phyloP scores from a whole-genome alignment of 1,284 basidiomycete species.

The Puccinia coronata region DNA sequence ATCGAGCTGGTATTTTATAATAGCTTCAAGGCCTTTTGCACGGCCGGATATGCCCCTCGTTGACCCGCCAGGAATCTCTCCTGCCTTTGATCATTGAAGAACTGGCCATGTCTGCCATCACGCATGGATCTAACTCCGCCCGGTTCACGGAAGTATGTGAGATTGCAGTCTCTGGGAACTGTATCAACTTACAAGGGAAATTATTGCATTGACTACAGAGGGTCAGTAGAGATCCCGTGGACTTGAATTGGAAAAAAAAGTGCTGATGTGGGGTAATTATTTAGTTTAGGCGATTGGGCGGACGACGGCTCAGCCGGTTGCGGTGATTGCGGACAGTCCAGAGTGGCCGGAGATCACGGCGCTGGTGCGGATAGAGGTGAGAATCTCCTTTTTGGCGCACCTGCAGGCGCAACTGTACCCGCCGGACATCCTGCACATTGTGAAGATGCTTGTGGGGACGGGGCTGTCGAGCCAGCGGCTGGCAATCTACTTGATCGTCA shows the following conservation, averaged over 20 bases:
- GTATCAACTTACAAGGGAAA: constrained; percentile 74
- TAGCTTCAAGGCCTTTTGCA: constrained; percentile 47
- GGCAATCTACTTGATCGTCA: constrained; percentile 75
- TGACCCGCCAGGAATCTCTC: constrained; percentile 48
- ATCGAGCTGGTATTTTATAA: too few species aligned
- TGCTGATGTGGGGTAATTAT: too few species aligned
- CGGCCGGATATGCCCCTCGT: constrained; percentile 43
- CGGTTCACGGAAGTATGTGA: constrained; percentile 75
- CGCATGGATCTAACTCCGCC: constrained; percentile 73
- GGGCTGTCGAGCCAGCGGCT: constrained; percentile 74
- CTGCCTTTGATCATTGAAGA: constrained; percentile 74
- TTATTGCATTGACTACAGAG: constrained; percentile 76
- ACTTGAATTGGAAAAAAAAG: too few species aligned
- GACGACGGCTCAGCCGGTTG: constrained; percentile 68
- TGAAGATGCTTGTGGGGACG: constrained; percentile 72
- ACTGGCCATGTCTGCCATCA: constrained; percentile 73
- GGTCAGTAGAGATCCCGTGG: too few species aligned
- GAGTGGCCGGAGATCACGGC: constrained; percentile 83
- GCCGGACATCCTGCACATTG: constrained; percentile 76
- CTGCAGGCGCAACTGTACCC: constrained; percentile 70
- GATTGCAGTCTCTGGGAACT: constrained; percentile 72
- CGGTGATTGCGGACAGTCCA: constrained; percentile 69
- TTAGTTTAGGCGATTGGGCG: constrained; percentile 76
- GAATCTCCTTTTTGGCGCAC: constrained; percentile 71
- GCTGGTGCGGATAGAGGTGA: constrained; percentile 71